Conservation (phyloP, 352 stramenopile genomes). For the Phytophthora sp. region DNA sequence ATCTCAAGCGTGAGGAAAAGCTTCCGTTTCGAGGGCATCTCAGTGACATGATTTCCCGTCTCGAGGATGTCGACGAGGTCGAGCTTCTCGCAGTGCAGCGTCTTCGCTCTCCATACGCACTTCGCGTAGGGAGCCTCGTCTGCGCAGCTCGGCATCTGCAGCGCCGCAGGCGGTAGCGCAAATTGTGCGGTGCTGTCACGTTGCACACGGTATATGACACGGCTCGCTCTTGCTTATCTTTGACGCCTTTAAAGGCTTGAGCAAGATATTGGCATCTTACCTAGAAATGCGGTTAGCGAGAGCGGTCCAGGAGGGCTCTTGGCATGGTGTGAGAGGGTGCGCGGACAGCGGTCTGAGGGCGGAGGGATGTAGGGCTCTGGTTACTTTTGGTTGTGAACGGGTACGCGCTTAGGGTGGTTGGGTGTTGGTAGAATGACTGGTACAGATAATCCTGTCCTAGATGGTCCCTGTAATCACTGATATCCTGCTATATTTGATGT, state of each 20-base stretch:
- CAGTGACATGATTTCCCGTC: conserved; percentile 4
- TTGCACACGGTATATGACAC: background rate
- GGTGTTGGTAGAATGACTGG: too few species aligned
- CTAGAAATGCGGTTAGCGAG: background rate
- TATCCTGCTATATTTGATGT: too few species aligned
- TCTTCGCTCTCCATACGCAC: background rate
- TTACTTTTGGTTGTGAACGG: too few species aligned
- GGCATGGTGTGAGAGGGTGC: background rate
- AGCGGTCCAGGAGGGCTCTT: background rate
- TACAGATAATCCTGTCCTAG: too few species aligned
- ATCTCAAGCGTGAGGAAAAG: background rate
- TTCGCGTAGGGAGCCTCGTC: background rate
- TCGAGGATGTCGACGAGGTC: background rate
- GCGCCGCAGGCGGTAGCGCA: background rate
- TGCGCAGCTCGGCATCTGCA: background rate
- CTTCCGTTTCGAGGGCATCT: background rate
- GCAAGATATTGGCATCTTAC: background rate
- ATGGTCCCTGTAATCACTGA: too few species aligned
- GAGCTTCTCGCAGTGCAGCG: background rate
- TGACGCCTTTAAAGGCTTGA: background rate
- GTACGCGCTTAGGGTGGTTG: too few species aligned
- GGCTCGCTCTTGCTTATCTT: conserved; percentile 9
- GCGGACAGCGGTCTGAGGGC: too few species aligned
- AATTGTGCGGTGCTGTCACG: background rate
- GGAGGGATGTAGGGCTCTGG: too few species aligned